Base-by-base conservation (phyloP, 306 rosid species). In the Lathyrus tuberosus region DNA sequence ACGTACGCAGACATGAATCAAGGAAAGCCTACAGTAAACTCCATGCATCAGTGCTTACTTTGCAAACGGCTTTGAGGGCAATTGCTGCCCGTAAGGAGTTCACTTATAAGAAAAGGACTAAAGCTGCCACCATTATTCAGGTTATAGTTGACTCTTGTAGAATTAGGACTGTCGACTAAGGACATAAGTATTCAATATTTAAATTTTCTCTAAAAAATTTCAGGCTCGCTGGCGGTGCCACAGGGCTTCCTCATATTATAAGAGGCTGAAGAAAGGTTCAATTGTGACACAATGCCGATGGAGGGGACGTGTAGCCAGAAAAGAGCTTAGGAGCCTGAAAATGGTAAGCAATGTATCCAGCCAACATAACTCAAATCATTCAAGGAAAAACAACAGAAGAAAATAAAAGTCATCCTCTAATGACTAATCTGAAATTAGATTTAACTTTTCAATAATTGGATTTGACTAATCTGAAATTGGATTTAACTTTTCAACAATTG, bases 221-320 rank as follows among this genome's bases (percentile, higher is more conserved):
- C 96, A 95, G 99, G 84, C 99, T 59, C 84, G 83, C 41, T 95
- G 92, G 95, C 86, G 91, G 72, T 89, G 99, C 82, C 82, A 89
- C 76, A 87, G 66, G 86, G 84, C 91, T 77, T 72, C 85, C 58
- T 75, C 87, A 42, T 81, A 91, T 74, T 84, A 82, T 71, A 95
- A 67, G 77, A 86, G 82, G 84, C 96, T 95, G 75, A 86, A 80
- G 89, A 86, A 60, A 86, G 97, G 95, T 69, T n/a, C 97, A 60
- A 31, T 95, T 70, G 54, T 72, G 8, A 61, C 95, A 64, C 99
- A 95, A 80, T 84, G 95, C 87, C 79, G 83, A 82, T 86, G 93
- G 97, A 86, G 99, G 72, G 96, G 96, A 37, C 76, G 72, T 62
- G n/a, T 78, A 49, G 96, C 84, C 22, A 89, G 84, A 77, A 82